These are phyloP conservation scores for Kwoniella dejecticola DNA, from an alignment of 768 basidiomycete genomes.

Conservation along the genomic window DNA sequence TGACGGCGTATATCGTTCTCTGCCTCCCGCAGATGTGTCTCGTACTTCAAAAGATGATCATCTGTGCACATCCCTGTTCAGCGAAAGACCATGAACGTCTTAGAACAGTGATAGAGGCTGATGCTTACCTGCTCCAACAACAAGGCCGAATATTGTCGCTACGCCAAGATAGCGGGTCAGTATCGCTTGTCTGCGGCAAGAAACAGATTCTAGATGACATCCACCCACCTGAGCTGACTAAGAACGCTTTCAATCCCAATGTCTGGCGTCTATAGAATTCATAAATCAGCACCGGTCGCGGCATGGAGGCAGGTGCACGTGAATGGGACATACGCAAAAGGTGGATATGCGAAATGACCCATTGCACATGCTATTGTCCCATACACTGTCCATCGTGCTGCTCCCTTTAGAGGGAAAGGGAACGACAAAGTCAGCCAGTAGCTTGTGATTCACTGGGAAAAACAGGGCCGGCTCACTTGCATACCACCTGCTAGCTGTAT, in stretches of 20 bases:
- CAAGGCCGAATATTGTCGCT: slow-evolving; percentile 69
- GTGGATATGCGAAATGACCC: slow-evolving; percentile 50
- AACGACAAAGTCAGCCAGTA: neutral
- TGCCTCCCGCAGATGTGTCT: slow-evolving; percentile 65
- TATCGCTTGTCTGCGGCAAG: slow-evolving; percentile 42
- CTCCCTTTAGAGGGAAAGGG: slow-evolving; percentile 29
- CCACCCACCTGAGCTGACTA: slow-evolving; percentile 68
- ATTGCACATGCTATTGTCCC: slow-evolving; percentile 42
- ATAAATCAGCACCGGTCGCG: no score
- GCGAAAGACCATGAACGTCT: no score
- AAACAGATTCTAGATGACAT: slow-evolving; percentile 13
- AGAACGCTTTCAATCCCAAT: slow-evolving; percentile 75
- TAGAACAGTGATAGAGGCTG: no score
- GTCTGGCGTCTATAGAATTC: slow-evolving; percentile 67
- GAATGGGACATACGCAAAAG: slow-evolving; percentile 41
- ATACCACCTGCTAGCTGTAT: slow-evolving; percentile 48
- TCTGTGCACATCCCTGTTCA: no score
- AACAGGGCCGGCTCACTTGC: slow-evolving; percentile 22
- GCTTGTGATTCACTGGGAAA: neutral
- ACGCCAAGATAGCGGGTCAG: neutral
- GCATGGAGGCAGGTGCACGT: neutral
- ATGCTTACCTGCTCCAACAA: slow-evolving; percentile 61
- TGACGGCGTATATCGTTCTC: slow-evolving; percentile 72
- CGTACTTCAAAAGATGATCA: slow-evolving; percentile 70
- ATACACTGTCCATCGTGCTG: slow-evolving; percentile 49